Evolutionary conservation across 192 early-diverging fungal species (phyloP).

Genomic region (Chytriomyces hyalinus): DNA sequence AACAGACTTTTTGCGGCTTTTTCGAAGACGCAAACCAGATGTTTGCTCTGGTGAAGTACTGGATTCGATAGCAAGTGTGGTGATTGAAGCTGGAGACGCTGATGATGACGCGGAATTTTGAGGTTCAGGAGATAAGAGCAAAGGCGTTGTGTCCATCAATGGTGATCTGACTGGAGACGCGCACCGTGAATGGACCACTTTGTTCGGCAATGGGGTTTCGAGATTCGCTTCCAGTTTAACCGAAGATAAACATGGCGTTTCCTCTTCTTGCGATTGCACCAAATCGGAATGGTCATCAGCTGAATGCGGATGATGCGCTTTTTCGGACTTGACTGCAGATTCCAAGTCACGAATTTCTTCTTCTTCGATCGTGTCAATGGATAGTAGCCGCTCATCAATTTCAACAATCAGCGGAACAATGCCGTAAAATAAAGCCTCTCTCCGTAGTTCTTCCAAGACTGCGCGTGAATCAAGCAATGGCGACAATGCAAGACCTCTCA

Average conservation of each 20-base stretch:
- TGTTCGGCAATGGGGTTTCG: no score
- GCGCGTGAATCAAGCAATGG: conserved; percentile 18
- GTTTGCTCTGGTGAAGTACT: neutral
- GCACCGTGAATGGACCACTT: neutral
- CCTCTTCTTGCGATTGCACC: no score
- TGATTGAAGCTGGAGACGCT: neutral
- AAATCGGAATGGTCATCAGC: no score
- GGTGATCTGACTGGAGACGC: neutral
- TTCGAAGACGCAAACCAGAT: no score
- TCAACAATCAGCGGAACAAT: conserved; percentile 37
- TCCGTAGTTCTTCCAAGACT: conserved; percentile 9
- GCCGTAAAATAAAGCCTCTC: conserved; percentile 37
- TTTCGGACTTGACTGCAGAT: no score
- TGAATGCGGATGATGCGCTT: no score
- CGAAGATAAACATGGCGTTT: no score
- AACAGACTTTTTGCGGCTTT: neutral
- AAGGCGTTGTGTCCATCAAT: neutral
- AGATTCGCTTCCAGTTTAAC: no score
- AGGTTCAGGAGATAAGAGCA: conserved; percentile 4
- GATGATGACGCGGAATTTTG: neutral
- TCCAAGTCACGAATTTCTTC: conserved; percentile 24
- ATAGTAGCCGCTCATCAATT: conserved; percentile 39
- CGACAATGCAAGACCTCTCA: conserved; percentile 46
- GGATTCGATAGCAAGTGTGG: neutral
- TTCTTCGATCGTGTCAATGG: conserved; percentile 32